Evolutionary conservation across 83 land plant species (phyloP), one percentile per base, ranked within the genome.

Genomic region (Picea abies): DNA sequence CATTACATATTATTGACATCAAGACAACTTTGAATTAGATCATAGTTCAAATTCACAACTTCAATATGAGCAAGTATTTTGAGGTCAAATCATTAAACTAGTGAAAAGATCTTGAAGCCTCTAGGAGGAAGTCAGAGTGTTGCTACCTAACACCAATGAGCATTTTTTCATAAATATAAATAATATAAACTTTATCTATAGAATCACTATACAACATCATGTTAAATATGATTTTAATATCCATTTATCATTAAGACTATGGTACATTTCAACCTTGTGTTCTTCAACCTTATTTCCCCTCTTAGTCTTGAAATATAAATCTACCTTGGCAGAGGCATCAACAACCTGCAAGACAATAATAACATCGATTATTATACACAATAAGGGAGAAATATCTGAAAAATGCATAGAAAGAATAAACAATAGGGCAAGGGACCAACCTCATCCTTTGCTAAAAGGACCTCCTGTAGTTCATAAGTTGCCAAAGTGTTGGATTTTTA

Each of bases 401-500:
- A 47, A 47, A 8, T 9, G 9, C 52, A 66, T 8, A 66, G 11
- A 44, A 73, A 14, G 9, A 52, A 71, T 16, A 39, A 35, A 39
- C 12, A 71, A 8, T 6, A 2, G 2, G 10, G 8, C 22, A 39
- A 16, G 22, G 39, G 16, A 8, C 77, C 4, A 73, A 73, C 77
- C 77, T 73, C 77, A 44, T 12, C 93, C 62, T 89, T 91, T 19
- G 96, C 92, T 64, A 84, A 88, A 64, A 93, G 81, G 39, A 94
- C 82, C 83, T 96, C 96, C 35, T 84, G 79, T 81, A 96, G 96
- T 86, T 87, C 90, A 73, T 90, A 94, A 37, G 99, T 89, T 60
- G 85, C 76, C 75, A 96, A 83, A 16, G 96, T 94, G 80, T 96
- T 96, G 14, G 99, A 96, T 81, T 92, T 84, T 79, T 90, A 88